Percentiles rank a stretch among this genome's conserved stretches.
Evolutionary conservation across 352 stramenopile genomes (phyloP).

Genomic region (Pythium insidiosum): DNA sequence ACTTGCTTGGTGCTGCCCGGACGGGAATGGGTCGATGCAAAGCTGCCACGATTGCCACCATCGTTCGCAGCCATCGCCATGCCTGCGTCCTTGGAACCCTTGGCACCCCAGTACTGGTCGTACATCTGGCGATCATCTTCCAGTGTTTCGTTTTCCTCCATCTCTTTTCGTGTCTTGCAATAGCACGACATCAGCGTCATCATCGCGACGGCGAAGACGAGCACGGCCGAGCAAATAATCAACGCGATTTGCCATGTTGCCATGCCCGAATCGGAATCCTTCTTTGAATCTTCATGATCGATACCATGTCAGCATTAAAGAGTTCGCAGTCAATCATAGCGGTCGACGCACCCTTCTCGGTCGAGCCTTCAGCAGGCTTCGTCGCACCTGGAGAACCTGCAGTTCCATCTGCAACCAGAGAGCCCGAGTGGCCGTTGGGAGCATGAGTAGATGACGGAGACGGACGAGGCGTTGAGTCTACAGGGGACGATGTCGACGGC

Average conservation of each 20-base stretch:
- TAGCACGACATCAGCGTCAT: conserved; percentile 20
- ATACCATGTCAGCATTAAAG: neutral
- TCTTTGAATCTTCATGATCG: neutral
- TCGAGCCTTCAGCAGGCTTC: neutral
- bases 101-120: conserved; percentile 10
- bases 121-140: conserved; percentile 12
- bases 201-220: conserved; percentile 14
- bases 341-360: neutral
- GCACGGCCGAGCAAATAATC: conserved; percentile 17
- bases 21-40: conserved; percentile 11
- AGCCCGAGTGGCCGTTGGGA: neutral
- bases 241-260: conserved; percentile 20
- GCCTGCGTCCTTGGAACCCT: neutral
- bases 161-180: conserved; percentile 16
- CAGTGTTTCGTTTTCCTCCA: conserved; percentile 13
- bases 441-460: conserved; percentile 1
- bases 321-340: neutral
- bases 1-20: conserved; percentile 15
- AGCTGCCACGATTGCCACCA: conserved; percentile 14
- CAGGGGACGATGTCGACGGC: conserved; percentile 1
- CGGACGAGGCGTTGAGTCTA: neutral
- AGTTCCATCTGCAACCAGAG: conserved; percentile 1
- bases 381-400: conserved; percentile 1
- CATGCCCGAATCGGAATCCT: conserved; percentile 1
- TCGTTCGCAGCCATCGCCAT: neutral